These are phyloP conservation scores for Zoysia japonica DNA, from an alignment of 176 grass and related monocot genomes.

Conservation along the genomic window DNA sequence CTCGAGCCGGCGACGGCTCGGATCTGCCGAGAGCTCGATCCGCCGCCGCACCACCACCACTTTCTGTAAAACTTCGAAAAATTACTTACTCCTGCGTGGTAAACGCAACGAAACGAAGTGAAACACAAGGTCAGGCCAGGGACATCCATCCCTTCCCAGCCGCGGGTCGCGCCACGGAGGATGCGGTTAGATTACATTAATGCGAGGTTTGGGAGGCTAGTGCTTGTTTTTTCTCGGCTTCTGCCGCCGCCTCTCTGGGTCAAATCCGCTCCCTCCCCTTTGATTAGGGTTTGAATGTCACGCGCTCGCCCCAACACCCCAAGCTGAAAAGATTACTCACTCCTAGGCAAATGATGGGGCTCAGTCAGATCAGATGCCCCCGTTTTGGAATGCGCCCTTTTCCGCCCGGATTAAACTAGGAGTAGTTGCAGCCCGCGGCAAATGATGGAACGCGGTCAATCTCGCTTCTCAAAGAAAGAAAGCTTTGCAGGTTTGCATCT, in stretches of 20 bases:
- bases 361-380: background rate
- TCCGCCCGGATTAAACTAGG: background rate
- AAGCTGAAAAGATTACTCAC: too few relatives aligned
- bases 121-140: background rate
- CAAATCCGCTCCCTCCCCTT: background rate
- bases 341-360: conserved; percentile 32
- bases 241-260: background rate
- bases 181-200: conserved; percentile 24
- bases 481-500: too few relatives aligned
- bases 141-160: too few relatives aligned
- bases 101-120: background rate
- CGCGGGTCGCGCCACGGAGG: background rate
- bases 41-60: too few relatives aligned
- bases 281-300: conserved; percentile 30
- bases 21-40: background rate
- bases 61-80: too few relatives aligned
- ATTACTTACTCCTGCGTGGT: background rate
- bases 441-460: background rate
- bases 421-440: background rate
- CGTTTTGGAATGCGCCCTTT: background rate
- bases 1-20: background rate
- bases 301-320: too few relatives aligned
- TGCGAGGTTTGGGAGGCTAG: conserved; percentile 15
- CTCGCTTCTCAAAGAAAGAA: background rate
- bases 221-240: background rate